A percentile compares a stretch with the other conserved stretches of the same genome.
Conservation (phyloP, 1,284 basidiomycete genomes). For the Lentinus polychrous region DNA sequence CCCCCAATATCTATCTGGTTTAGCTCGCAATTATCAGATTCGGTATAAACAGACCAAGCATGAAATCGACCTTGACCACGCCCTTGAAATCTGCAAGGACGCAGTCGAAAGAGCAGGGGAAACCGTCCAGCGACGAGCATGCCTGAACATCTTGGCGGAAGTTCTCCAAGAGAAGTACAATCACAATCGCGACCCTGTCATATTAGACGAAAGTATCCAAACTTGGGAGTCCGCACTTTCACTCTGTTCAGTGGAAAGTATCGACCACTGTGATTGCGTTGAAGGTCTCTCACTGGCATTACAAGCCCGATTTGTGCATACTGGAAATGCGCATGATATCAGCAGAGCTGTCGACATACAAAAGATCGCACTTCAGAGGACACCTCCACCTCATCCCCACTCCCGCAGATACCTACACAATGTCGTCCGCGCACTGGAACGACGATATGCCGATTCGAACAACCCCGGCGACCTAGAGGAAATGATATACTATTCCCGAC, state of each 20-base stretch:
- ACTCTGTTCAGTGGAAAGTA: not conserved
- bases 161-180: not conserved
- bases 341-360: constrained; percentile 1
- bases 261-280: not conserved
- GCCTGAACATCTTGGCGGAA: too few relatives aligned
- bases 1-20: not conserved
- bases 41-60: not conserved
- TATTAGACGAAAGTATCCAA: not conserved
- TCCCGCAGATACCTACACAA: not conserved
- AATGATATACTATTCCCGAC: not conserved
- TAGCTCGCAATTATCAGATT: not conserved
- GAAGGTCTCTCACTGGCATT: not conserved
- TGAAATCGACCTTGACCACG: not conserved
- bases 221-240: not conserved
- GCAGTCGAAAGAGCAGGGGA: not conserved
- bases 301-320: not conserved
- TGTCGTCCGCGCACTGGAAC: not conserved
- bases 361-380: not conserved
- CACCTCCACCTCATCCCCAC: not conserved
- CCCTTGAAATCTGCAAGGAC: not conserved
- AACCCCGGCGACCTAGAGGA: constrained; percentile 4
- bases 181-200: not conserved
- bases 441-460: not conserved
- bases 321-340: not conserved
- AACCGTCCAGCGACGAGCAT: too few relatives aligned